Base-by-base conservation (phyloP, 345 rosid species). In the Anastatica hierochuntica region DNA sequence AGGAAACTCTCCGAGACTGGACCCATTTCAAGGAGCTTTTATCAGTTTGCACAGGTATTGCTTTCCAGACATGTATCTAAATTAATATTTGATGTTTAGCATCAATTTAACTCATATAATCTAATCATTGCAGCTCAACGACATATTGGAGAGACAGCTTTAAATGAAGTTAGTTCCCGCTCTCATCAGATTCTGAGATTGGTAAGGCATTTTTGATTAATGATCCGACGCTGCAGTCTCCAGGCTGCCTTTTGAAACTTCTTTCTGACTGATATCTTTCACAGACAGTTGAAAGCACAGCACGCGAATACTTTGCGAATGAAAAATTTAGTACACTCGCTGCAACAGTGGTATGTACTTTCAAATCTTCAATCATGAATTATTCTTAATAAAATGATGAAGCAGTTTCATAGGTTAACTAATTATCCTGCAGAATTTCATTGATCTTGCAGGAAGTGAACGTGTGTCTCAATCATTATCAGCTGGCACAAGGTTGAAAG, bases 361-460 rank as follows among this genome's bases (percentile, higher is more conserved):
- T 9, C 19, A 51, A 29, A 24, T 38, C 56, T 39, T 47, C n/a
- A n/a, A n/a, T n/a, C n/a, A n/a, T n/a, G n/a, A n/a, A n/a, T n/a
- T n/a, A n/a, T n/a, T n/a, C n/a, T n/a, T n/a, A n/a, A n/a, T n/a
- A 24, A 30, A n/a, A n/a, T n/a, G n/a, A 33, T 39, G 37, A 24
- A 24, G 5, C 27, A 24, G 6, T 3, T 24, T 24, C 27, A 7
- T 24, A 24, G 6, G 1, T 24, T 24, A 24, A 24, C 27, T 24
- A 24, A 38, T 15, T 40, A 67, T 59, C 50, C 31, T 72, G 78
- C 75, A 92, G 98, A 85, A 81, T 55, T 92, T 92, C 68, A 71
- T 92, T 30, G 98, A 88, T 73, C 67, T 92, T 79, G 96, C 98
- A 7, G 98, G 98, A 48, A 92, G 96, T 44, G 96, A 92, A 66